Evolutionary conservation across 495 filamentous ascomycete species (phyloP), one percentile per base, ranked within the genome.

Genomic region (Hypoxylon fragiforme): DNA sequence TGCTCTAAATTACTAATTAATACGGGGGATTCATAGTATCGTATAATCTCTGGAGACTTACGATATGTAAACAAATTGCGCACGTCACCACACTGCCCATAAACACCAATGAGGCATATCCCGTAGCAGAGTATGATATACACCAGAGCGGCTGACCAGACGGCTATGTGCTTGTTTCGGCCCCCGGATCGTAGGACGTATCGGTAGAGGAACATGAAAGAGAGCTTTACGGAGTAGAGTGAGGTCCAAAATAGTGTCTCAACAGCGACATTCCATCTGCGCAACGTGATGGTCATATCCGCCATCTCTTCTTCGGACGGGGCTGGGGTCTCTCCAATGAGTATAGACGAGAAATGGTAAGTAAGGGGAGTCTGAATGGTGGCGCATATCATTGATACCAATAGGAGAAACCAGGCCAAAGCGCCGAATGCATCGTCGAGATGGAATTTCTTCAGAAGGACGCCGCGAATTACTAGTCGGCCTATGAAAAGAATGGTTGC

Each of bases 181-280:
- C 2, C 2, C 13, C 51, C 18, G 14, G 4, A 28, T 28, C 24
- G 24, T 9, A 40, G 15, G 8, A 36, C 43, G n/a, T 12, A 1
- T 8, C 36, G n/a, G 20, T 54, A 54, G 7, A 54, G 42, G 12
- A 54, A 47, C 35, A 54, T 54, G 20, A 60, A 52, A n/a, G 49
- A 60, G 4, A 60, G 14, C 20, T 54, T 60, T 3, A 54, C 56
- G 19, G 21, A 54, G 14, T 31, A 43, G 16, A 60, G 41, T 12
- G 36, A 47, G 14, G 49, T 54, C 56, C 43, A 60, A 31, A 60
- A 60, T 1, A 45, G 31, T 1, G 15, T 48, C 11, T 47, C n/a
- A 6, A 1, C 3, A 3, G 44, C 28, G 11, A 60, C 22, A 22
- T 49, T 48, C 13, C 9, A 48, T 12, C 19, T 60, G 13, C 49